Percentiles rank a stretch among this genome's conserved stretches.
Evolutionary conservation across 345 rosid species (phyloP).

Genomic region (Gossypium stocksii): DNA sequence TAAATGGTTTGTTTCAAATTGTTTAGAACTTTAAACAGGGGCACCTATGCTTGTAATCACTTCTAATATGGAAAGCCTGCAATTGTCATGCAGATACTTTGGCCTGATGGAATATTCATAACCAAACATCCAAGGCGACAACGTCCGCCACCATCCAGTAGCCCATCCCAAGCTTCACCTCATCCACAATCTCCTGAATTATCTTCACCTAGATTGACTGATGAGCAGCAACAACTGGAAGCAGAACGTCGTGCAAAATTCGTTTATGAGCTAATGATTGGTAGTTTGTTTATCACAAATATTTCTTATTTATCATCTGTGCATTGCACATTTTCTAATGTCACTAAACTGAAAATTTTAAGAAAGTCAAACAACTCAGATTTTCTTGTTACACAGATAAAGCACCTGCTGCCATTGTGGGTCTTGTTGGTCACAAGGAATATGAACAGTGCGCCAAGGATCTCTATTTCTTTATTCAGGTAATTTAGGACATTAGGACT

Average conservation of each 20-base stretch:
- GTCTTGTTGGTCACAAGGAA: conserved; percentile 90
- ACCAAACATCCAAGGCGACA: conserved; percentile 88
- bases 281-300: conserved; percentile 34
- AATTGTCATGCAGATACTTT: conserved; percentile 53
- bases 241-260: conserved; percentile 83
- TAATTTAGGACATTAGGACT: conserved; percentile 21
- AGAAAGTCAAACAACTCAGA: not conserved
- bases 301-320: not conserved
- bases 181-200: conserved; percentile 28
- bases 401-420: conserved; percentile 74
- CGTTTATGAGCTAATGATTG: conserved; percentile 85
- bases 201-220: conserved; percentile 44
- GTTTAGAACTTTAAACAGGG: not conserved
- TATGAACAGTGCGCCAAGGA: conserved; percentile 89
- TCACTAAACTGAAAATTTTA: not conserved
- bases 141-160: conserved; percentile 33
- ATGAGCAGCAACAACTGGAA: conserved; percentile 61
- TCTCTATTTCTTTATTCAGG: conserved; percentile 95
- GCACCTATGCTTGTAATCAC: not conserved
- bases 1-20: not conserved
- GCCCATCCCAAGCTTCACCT: conserved; percentile 32
- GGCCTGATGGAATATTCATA: conserved; percentile 98
- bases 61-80: not conserved
- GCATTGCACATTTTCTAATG: not conserved
- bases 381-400: conserved; percentile 58